A percentile compares a stretch with the other conserved stretches of the same genome.
Evolutionary conservation across 345 rosid species (phyloP).

Genomic region (Carallia pectinifolia): DNA sequence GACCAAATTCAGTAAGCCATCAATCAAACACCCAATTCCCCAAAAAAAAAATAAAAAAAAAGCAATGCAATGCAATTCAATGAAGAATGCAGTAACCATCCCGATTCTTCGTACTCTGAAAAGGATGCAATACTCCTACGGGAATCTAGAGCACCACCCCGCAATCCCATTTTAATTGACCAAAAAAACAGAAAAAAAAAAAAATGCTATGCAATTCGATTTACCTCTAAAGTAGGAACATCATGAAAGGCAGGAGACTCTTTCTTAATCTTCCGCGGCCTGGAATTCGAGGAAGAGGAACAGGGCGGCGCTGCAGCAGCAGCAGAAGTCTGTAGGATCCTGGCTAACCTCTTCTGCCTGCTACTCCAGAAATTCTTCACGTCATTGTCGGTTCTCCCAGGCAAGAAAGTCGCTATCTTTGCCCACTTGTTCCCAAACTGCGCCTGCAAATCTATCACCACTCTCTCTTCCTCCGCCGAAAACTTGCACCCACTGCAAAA

Average conservation of each 20-base stretch:
- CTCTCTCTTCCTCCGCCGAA: conserved; percentile 78
- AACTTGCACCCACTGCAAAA: conserved; percentile 80
- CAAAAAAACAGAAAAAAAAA: too few species aligned
- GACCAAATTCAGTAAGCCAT: too few species aligned
- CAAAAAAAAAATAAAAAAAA: too few species aligned
- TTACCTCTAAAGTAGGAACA: conserved; percentile 29
- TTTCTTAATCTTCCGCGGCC: conserved; percentile 26
- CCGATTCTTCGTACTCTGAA: too few species aligned
- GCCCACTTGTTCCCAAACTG: conserved; percentile 96
- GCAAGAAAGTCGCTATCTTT: conserved; percentile 75
- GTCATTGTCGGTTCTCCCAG: conserved; percentile 88
- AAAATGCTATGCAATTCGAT: background rate
- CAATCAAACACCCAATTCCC: too few species aligned
- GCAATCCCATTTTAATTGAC: too few species aligned
- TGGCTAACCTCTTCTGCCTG: conserved; percentile 74
- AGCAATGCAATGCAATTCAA: too few species aligned
- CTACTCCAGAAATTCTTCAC: conserved; percentile 99
- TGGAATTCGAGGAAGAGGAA: conserved; percentile 31
- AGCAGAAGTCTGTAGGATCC: conserved; percentile 52
- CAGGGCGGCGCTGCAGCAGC: conserved; percentile 33
- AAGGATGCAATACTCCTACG: too few species aligned
- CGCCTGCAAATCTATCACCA: conserved; percentile 82
- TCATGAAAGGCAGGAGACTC: conserved; percentile 18
- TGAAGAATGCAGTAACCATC: too few species aligned
- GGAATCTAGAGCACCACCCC: too few species aligned